Evolutionary conservation across 2,329 filamentous ascomycete species (phyloP), one percentile per base, ranked within the genome.

Genomic region (Chaetomium globosum): DNA sequence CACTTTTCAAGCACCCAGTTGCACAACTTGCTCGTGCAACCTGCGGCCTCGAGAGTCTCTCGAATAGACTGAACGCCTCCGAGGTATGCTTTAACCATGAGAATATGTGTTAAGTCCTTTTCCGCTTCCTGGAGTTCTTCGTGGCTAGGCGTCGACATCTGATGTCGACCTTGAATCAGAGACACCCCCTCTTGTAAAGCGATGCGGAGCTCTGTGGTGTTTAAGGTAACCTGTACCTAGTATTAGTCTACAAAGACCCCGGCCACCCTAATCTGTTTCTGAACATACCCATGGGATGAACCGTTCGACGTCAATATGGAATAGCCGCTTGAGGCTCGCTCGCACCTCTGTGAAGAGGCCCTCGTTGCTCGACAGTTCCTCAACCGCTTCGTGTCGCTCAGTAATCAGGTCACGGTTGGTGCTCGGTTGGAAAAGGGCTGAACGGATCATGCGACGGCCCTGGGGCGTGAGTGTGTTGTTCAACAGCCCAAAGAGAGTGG

Each of bases 391-490:
- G 68, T 93, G 94, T 3, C 95, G 86, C 36, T 84, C 87, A 1
- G 79, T 80, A 19, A 99, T 83, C 16, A 91, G 89, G 2, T 83
- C 80, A 3, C 83, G 77, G 61, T 80, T 85, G 0, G 92, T 97
- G 0, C 92, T 90, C 4, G 95, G 95, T 73, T 99, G 95, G 1
- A 98, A 79, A 36, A 99, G 89, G 69, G 91, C 97, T 75, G 88
- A 93, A 63, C 92, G 85, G 30, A 99, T 83, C 68, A 97, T 83
- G 58, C 95, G 86, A 5, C 87, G 83, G 3, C 95, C 95, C 92
- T 98, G 98, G 0, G 91, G 90, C 0, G 95, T 98, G 23, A 86
- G 75, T 0, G 93, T 97, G 69, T 92, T 84, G 71, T 98, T 96
- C 54, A 99, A 78, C 0, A 98, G 77, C 0, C 93, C 93, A 68